phyloP scores from a whole-genome alignment of 75 land plant species.

The Ceratopteris richardii region DNA sequence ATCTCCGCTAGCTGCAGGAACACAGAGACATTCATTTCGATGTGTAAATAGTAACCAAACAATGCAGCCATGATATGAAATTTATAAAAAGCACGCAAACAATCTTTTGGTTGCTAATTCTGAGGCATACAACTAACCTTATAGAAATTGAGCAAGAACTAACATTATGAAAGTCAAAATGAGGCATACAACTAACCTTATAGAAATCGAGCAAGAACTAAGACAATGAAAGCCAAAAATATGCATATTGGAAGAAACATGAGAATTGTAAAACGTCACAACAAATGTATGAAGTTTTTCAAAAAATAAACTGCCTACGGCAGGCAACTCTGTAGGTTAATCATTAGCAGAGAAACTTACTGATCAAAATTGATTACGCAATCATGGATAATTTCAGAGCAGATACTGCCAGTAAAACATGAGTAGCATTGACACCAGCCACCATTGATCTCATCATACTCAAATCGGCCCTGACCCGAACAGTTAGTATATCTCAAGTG shows the following conservation, averaged over 20 bases:
- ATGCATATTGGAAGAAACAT: too few relatives aligned
- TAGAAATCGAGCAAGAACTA: not conserved
- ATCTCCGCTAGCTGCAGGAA: not conserved
- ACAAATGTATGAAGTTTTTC: not conserved
- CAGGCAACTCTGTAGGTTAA: not conserved
- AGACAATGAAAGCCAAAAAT: too few relatives aligned
- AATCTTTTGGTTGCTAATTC: too few relatives aligned
- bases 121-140: not conserved
- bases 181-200: not conserved
- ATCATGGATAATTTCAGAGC: slow-evolving; percentile 17
- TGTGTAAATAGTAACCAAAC: too few relatives aligned
- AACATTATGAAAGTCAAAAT: too few relatives aligned
- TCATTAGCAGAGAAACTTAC: slow-evolving; percentile 12
- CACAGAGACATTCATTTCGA: too few relatives aligned
- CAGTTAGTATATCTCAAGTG: slow-evolving; percentile 2
- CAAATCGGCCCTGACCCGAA: slow-evolving; percentile 26
- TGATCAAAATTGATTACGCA: slow-evolving; percentile 29
- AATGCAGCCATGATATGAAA: too few relatives aligned
- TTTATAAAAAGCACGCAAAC: too few relatives aligned
- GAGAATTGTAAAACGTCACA: too few relatives aligned
- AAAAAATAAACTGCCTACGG: not conserved
- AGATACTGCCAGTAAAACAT: slow-evolving; percentile 27
- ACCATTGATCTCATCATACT: not conserved
- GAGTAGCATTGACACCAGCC: slow-evolving; percentile 23
- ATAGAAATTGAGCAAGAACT: not conserved